Conservation (phyloP, 169 alveolate genomes). For the Plasmodium inui region DNA sequence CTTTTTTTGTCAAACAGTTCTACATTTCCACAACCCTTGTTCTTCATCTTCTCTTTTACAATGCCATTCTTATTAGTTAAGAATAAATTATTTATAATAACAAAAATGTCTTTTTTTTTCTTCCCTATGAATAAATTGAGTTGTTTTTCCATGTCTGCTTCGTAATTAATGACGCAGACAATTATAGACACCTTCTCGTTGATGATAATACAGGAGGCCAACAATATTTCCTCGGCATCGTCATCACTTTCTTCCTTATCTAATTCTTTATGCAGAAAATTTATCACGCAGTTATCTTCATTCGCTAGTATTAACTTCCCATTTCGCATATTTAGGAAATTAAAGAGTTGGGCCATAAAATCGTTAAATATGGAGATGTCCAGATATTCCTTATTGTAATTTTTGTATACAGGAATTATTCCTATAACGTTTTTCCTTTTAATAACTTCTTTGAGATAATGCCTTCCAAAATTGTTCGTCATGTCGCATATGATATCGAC, state of each 20-base stretch:
- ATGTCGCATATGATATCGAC: conserved; percentile 65
- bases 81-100: conserved; percentile 59
- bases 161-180: conserved; percentile 72
- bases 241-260: conserved; percentile 2
- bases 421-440: conserved; percentile 55
- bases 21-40: conserved; percentile 23
- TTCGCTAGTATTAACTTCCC: conserved; percentile 73
- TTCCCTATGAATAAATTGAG: conserved; percentile 44
- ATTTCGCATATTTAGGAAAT: conserved; percentile 55
- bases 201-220: conserved; percentile 64
- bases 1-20: conserved; percentile 36
- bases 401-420: conserved; percentile 67
- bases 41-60: conserved; percentile 13
- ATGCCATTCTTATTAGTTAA: conserved; percentile 26
- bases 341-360: conserved; percentile 59
- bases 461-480: conserved; percentile 70
- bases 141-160: conserved; percentile 59
- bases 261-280: conserved; percentile 18
- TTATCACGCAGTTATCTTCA: conserved; percentile 42
- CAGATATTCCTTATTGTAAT: conserved; percentile 57
- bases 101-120: conserved; percentile 33
- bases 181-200: conserved; percentile 54
- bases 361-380: conserved; percentile 30
- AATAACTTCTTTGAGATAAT: conserved; percentile 41
- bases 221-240: conserved; percentile 8